Evolutionary conservation across 202 grass and related monocot genomes (phyloP), one percentile per base, ranked within the genome.

Genomic region (Cymbopogon flexuosus): DNA sequence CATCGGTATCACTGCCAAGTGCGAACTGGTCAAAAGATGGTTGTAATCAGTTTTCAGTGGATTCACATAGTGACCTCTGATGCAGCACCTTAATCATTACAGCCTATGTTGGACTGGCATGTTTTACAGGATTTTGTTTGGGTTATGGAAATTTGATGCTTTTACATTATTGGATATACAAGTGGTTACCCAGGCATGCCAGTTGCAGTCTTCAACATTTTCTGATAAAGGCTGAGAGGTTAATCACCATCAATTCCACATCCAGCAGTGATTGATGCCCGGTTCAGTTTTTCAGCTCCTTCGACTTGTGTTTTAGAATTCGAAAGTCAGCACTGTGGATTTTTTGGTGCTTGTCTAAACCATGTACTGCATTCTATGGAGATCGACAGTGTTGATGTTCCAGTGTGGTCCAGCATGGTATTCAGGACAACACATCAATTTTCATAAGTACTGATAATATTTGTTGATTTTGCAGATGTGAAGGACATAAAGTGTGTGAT

Each of bases 401-500:
- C 79, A 83, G 54, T 79, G 73, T 73, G 78, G 83, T 82, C 67
- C 5, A 30, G 61, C 27, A 2, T 89, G 79, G 68, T 86, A 61
- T 75, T 83, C 79, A 68, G 73, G 83, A 54, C 54, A 59, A 34
- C 19, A 42, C 61, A 62, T 16, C 59, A 62, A 63, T 79, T 11
- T 74, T 86, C 34, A 22, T 70, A 21, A 42, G 62, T 79, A 63
- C 51, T 89, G 6, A 89, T n/a, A 8, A 29, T 67, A 15, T 51
- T 68, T 83, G 33, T 75, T 75, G 72, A 73, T 82, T 82, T 88
- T 93, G 77, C 96, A 99, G 96, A 99, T 79, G 96, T 99, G 52
- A 99, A 99, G 83, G 92, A 99, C 81, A 99, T 95, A 90, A 99
- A 99, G 81, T 99, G 96, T 43, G 96, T 99, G 64, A 85, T 99